phyloP scores from a whole-genome alignment of 768 basidiomycete genomes.

The Agaricus blazei region DNA sequence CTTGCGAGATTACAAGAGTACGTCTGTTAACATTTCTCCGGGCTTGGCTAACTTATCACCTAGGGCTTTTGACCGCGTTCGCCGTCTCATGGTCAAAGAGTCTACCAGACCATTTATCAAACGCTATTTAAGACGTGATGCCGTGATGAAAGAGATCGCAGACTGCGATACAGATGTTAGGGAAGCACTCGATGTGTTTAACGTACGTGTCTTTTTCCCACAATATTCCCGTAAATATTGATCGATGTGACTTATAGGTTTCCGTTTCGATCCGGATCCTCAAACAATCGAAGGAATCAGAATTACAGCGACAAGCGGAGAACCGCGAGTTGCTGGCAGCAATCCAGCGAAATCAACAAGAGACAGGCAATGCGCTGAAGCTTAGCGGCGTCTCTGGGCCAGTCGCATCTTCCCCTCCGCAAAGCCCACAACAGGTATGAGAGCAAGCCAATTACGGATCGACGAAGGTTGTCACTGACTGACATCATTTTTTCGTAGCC shows the following conservation, averaged over 20 bases:
- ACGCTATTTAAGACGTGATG: constrained; percentile 70
- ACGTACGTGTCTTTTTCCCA: constrained; percentile 24
- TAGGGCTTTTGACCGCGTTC: constrained; percentile 10
- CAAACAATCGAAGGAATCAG: constrained; percentile 40
- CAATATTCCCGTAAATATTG: background rate
- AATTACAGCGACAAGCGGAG: constrained; percentile 25
- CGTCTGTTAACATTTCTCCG: constrained; percentile 6
- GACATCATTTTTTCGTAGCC: background rate
- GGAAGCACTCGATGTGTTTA: constrained; percentile 44
- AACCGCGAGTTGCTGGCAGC: constrained; percentile 29
- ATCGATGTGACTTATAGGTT: constrained; percentile 21
- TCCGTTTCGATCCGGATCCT: constrained; percentile 25
- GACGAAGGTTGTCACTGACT: background rate
- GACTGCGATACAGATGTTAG: constrained; percentile 16
- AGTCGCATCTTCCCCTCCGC: background rate
- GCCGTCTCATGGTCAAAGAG: constrained; percentile 27
- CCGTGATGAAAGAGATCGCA: constrained; percentile 37
- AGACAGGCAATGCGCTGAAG: constrained; percentile 8
- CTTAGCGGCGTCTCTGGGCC: constrained; percentile 9
- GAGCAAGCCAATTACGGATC: background rate
- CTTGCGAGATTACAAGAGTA: constrained; percentile 41
- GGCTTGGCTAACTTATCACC: background rate
- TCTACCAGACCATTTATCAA: constrained; percentile 70
- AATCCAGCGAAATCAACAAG: constrained; percentile 1
- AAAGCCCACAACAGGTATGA: constrained; percentile 6